Evolutionary conservation across 1,284 basidiomycete species (phyloP).

Genomic region (Cryptococcus sp.): DNA sequence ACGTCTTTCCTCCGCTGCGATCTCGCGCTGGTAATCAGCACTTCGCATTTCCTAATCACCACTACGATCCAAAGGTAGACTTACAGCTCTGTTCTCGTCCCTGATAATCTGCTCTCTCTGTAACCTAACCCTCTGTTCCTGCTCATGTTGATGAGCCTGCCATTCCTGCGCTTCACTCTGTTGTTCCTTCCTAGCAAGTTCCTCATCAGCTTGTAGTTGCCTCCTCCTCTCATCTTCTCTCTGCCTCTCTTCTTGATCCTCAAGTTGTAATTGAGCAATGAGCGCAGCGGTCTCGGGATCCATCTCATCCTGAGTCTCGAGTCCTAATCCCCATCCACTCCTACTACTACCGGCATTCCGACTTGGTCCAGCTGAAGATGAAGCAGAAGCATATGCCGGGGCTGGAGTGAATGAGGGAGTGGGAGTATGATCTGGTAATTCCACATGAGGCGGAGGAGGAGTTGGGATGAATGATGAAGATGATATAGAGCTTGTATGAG

Average conservation of each 20-base stretch:
- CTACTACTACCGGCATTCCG: background rate
- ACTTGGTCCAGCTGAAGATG: background rate
- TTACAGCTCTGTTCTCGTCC: slow-evolving; percentile 3
- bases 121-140: background rate
- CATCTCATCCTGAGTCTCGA: slow-evolving; percentile 21
- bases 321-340: background rate
- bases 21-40: background rate
- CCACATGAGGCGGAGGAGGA: background rate
- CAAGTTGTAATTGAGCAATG: slow-evolving; percentile 30
- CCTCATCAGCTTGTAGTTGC: slow-evolving; percentile 36
- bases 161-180: slow-evolving; percentile 29
- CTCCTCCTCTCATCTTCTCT: slow-evolving; percentile 21
- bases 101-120: slow-evolving; percentile 10
- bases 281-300: slow-evolving; percentile 29
- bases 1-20: background rate
- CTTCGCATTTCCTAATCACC: background rate
- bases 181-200: slow-evolving; percentile 40
- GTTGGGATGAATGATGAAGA: background rate
- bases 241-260: slow-evolving; percentile 31
- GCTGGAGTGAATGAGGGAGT: background rate
- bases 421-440: background rate
- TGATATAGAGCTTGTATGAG: background rate
- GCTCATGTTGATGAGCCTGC: slow-evolving; percentile 14
- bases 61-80: background rate
- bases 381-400: background rate